Evolutionary conservation across 73 alveolate species (phyloP).

Genomic region (Symbiodinium pilosum): DNA sequence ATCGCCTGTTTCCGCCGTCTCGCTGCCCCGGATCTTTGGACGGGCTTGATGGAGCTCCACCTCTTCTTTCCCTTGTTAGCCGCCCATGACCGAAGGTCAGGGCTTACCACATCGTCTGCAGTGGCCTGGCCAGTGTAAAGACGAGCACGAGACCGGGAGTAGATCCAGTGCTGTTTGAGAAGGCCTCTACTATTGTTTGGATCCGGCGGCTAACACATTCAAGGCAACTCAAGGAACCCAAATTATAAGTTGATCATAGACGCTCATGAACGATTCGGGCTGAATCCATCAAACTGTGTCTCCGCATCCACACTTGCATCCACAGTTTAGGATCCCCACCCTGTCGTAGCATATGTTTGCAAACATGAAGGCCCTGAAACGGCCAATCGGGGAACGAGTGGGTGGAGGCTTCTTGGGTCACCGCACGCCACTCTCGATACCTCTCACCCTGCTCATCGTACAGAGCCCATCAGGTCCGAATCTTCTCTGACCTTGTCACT

Average conservation of each 20-base stretch:
- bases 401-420: neutral
- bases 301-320: neutral
- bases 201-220: neutral
- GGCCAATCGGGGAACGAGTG: conserved; percentile 30
- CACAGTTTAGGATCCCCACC: conserved; percentile 17
- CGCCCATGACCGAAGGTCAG: neutral
- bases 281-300: neutral
- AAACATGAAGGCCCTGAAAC: neutral
- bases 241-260: conserved; percentile 53
- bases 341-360: neutral
- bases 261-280: conserved; percentile 19
- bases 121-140: neutral
- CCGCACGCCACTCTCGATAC: neutral
- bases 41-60: neutral
- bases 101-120: neutral
- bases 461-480: neutral
- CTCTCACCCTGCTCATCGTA: conserved; percentile 11
- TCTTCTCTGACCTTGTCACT: neutral
- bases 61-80: neutral
- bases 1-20: neutral
- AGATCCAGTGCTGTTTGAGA: neutral
- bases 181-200: neutral
- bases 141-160: neutral
- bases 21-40: neutral
- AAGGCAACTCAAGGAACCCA: neutral